Evolutionary conservation across 2,329 filamentous ascomycete genomes (phyloP).

Genomic region (Metarhizium guizhouense): DNA sequence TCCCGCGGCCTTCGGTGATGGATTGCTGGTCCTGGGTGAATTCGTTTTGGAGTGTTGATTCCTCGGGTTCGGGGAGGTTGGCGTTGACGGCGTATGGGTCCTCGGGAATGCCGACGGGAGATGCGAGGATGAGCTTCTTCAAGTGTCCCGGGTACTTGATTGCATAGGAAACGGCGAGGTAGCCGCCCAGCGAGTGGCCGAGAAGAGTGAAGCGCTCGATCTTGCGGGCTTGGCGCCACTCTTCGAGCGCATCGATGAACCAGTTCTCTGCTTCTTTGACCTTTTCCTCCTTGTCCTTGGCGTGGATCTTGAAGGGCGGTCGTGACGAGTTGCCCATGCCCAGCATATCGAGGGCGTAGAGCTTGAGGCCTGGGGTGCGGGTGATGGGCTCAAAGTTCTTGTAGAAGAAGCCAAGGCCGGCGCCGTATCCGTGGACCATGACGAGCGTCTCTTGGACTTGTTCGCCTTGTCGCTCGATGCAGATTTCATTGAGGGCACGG

Average conservation of each 20-base stretch:
- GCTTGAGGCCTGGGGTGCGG: constrained; percentile 69
- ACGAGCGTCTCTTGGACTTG: constrained; percentile 77
- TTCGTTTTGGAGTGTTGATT: constrained; percentile 67
- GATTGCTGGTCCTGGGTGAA: constrained; percentile 65
- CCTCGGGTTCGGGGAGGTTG: constrained; percentile 66
- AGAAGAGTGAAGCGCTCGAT: constrained; percentile 91
- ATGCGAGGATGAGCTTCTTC: constrained; percentile 93
- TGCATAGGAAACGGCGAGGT: constrained; percentile 90
- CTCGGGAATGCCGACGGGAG: constrained; percentile 88
- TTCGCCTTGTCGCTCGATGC: constrained; percentile 75
- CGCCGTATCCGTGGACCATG: constrained; percentile 94
- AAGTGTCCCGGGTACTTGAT: constrained; percentile 91
- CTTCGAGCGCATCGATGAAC: constrained; percentile 94
- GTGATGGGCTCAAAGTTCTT: constrained; percentile 91
- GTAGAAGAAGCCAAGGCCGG: constrained; percentile 95
- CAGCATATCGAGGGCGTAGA: constrained; percentile 90
- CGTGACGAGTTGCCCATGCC: constrained; percentile 88
- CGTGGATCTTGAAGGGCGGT: constrained; percentile 74
- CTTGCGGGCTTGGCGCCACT: constrained; percentile 83
- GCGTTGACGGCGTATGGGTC: constrained; percentile 83
- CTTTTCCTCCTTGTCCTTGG: constrained; percentile 71
- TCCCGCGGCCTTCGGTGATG: constrained; percentile 16
- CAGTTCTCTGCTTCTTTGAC: constrained; percentile 86
- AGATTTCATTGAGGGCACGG: constrained; percentile 85
- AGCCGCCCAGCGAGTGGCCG: constrained; percentile 89